Percentiles rank a stretch among this genome's conserved stretches.
Conservation (phyloP, 345 rosid species). For the Populus pruinosa region DNA sequence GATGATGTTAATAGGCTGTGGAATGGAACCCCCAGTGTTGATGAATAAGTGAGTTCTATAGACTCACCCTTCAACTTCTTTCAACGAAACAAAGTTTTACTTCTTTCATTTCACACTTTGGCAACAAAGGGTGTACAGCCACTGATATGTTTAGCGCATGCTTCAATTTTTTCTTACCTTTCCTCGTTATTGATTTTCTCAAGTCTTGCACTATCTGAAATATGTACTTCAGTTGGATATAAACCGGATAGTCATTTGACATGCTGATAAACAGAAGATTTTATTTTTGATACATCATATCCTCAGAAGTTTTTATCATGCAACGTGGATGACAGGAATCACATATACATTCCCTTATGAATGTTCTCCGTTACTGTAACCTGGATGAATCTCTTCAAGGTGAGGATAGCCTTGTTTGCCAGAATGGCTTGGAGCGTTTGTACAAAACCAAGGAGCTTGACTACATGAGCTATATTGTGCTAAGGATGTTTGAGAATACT, state of each 20-base stretch:
- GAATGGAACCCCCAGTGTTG: not conserved
- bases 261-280: not conserved
- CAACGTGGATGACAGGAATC: conserved; percentile 67
- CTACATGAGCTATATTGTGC: conserved; percentile 95
- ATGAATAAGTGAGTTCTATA: not conserved
- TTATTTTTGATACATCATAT: not conserved
- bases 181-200: not conserved
- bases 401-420: conserved; percentile 84
- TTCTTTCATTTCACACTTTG: not conserved
- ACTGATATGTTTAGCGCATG: not conserved
- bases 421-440: conserved; percentile 71
- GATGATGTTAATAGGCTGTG: not conserved
- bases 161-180: not conserved
- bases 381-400: conserved; percentile 94
- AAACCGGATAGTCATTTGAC: not conserved
- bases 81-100: not conserved
- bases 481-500: conserved; percentile 89
- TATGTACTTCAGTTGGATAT: not conserved
- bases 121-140: not conserved
- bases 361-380: conserved; percentile 92
- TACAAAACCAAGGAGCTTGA: conserved; percentile 91
- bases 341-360: conserved; percentile 94
- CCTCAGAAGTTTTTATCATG: not conserved
- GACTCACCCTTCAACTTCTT: not conserved
- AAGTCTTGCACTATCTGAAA: not conserved